Percentiles rank a stretch among this genome's conserved stretches.
Evolutionary conservation across 345 rosid genomes (phyloP).

Genomic region (Pistacia integerrima): DNA sequence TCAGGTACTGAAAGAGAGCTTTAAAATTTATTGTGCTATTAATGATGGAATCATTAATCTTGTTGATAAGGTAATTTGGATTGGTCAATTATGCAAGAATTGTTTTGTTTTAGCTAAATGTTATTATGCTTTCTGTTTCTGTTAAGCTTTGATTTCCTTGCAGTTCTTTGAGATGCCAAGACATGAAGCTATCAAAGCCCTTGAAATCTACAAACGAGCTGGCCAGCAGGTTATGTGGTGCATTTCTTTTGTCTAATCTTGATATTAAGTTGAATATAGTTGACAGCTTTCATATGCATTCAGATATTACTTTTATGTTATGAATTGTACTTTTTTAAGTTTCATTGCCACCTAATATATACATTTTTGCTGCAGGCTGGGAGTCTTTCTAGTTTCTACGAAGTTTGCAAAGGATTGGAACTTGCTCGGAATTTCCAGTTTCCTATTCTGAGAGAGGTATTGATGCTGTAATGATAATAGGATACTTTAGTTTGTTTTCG

Average conservation of each 20-base stretch:
- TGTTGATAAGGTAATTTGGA: constrained; percentile 81
- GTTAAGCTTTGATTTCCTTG: constrained; percentile 25
- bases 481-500: constrained; percentile 8
- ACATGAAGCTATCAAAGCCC: constrained; percentile 69
- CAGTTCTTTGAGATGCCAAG: constrained; percentile 81
- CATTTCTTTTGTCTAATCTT: constrained; percentile 10
- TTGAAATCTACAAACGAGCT: constrained; percentile 66
- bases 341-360: constrained; percentile 3
- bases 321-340: background rate
- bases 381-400: constrained; percentile 89
- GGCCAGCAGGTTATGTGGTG: constrained; percentile 75
- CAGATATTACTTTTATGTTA: background rate
- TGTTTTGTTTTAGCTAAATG: constrained; percentile 18
- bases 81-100: background rate
- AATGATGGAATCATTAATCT: constrained; percentile 99
- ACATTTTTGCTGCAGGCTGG: constrained; percentile 64
- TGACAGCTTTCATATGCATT: background rate
- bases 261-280: constrained; percentile 6
- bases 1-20: constrained; percentile 98
- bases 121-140: constrained; percentile 10
- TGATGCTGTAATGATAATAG: constrained; percentile 8
- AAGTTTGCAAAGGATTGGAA: constrained; percentile 93
- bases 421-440: constrained; percentile 98
- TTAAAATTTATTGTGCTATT: constrained; percentile 91
- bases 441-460: constrained; percentile 93